Evolutionary conservation across 139 green algal genomes (phyloP).

Genomic region (Coelastrella sp.): DNA sequence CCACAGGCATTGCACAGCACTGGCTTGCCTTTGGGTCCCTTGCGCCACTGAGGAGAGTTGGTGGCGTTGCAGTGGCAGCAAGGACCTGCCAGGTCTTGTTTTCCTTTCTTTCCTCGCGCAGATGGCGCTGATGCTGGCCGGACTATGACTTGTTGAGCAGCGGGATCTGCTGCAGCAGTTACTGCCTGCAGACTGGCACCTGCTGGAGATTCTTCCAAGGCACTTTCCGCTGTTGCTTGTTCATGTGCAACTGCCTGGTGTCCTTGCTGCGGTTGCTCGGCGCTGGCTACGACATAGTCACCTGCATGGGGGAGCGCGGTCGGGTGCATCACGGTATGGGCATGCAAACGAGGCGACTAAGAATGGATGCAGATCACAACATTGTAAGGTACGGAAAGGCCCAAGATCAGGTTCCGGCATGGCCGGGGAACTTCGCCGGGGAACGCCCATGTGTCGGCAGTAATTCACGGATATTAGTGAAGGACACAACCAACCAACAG

Average conservation of each 20-base stretch:
- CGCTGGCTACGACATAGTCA: not conserved
- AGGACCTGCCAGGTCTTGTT: conserved; percentile 43
- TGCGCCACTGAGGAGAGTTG: conserved; percentile 65
- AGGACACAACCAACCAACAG: too few species aligned
- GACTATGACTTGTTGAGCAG: not conserved
- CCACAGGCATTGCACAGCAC: conserved; percentile 75
- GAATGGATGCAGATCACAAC: too few species aligned
- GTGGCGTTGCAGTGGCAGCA: conserved; percentile 47
- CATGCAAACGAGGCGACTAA: too few species aligned
- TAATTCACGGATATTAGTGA: not conserved
- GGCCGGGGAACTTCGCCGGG: not conserved
- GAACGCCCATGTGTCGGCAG: not conserved
- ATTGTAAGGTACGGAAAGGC: too few species aligned
- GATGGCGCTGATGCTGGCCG: not conserved
- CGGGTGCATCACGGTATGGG: too few species aligned
- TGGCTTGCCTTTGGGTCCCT: conserved; percentile 65
- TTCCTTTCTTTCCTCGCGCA: conserved; percentile 14
- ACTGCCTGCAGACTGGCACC: not conserved
- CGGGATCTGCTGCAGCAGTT: not conserved
- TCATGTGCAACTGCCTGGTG: not conserved
- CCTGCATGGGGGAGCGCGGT: not conserved
- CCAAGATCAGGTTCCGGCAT: not conserved
- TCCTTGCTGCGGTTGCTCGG: not conserved
- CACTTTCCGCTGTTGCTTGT: not conserved
- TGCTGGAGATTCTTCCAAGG: not conserved